Evolutionary conservation across 2,329 filamentous ascomycete genomes (phyloP).

Genomic region (Emmonsiellopsis sp.): DNA sequence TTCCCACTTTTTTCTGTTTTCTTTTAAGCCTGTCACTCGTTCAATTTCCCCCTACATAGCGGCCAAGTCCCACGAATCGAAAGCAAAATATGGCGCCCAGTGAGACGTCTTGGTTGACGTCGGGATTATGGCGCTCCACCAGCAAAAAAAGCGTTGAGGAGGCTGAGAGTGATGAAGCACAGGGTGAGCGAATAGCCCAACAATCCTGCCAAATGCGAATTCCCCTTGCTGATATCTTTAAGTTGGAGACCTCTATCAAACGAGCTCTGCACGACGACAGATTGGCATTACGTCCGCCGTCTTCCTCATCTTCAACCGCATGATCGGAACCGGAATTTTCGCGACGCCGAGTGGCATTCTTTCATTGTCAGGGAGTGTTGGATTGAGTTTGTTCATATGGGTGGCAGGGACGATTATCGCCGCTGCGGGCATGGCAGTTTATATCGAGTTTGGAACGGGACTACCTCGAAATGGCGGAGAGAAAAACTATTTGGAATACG

Average conservation of each 20-base stretch:
- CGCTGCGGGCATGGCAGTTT: constrained; percentile 50
- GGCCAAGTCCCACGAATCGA: not conserved
- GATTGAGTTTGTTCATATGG: constrained; percentile 54
- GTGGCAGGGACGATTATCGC: constrained; percentile 50
- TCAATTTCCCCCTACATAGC: not conserved
- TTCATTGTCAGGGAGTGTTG: constrained; percentile 54
- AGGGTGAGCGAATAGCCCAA: not conserved
- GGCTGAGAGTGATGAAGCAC: not conserved
- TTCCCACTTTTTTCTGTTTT: too few species aligned
- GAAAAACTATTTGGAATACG: constrained; percentile 61
- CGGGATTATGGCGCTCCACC: not conserved
- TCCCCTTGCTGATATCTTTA: not conserved
- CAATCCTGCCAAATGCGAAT: not conserved
- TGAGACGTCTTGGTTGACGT: not conserved
- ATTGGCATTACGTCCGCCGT: constrained; percentile 17
- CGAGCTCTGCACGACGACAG: constrained; percentile 9
- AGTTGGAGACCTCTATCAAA: constrained; percentile 17
- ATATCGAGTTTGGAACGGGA: constrained; percentile 58
- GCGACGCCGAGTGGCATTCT: constrained; percentile 58
- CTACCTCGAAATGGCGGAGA: constrained; percentile 57
- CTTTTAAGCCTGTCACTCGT: not conserved
- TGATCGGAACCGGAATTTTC: constrained; percentile 61
- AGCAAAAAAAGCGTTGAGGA: not conserved
- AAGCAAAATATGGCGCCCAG: not conserved
- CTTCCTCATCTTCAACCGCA: constrained; percentile 39